A percentile compares a stretch with the other conserved stretches of the same genome.
These are phyloP conservation scores for Puccinia triticina DNA, from an alignment of 1,284 basidiomycete species.

Conservation along the genomic window DNA sequence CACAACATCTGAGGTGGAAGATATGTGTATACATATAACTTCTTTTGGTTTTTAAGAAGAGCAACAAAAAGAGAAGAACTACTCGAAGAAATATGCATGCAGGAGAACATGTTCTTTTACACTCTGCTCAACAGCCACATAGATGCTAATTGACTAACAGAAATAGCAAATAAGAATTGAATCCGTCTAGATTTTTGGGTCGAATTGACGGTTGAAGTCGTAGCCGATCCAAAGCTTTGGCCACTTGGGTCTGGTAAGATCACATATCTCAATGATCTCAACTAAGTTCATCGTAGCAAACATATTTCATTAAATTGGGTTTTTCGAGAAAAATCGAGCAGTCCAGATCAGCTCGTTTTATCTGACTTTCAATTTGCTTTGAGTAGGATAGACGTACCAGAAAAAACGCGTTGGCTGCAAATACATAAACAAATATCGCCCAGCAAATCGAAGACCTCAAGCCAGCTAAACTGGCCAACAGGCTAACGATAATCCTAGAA, in stretches of 20 bases:
- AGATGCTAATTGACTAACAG: conserved; percentile 75
- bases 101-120: background rate
- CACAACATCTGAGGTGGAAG: background rate
- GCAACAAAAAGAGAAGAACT: background rate
- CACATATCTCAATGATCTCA: conserved; percentile 86
- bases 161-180: conserved; percentile 75
- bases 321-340: background rate
- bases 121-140: conserved; percentile 65
- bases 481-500: conserved; percentile 71
- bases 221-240: conserved; percentile 61
- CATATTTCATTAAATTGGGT: background rate
- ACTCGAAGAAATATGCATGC: background rate
- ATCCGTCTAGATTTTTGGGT: conserved; percentile 79
- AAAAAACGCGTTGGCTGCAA: conserved; percentile 90
- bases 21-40: background rate
- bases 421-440: conserved; percentile 77
- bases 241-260: conserved; percentile 73
- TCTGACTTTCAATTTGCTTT: background rate
- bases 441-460: conserved; percentile 70
- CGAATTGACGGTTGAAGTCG: conserved; percentile 71
- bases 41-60: background rate
- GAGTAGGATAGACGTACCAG: conserved; percentile 67
- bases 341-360: background rate
- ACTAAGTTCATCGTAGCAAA: conserved; percentile 63
- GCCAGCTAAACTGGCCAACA: conserved; percentile 69